Base-by-base conservation (phyloP, 129 eudicot genomes). In the Pulicaria dysenterica region DNA sequence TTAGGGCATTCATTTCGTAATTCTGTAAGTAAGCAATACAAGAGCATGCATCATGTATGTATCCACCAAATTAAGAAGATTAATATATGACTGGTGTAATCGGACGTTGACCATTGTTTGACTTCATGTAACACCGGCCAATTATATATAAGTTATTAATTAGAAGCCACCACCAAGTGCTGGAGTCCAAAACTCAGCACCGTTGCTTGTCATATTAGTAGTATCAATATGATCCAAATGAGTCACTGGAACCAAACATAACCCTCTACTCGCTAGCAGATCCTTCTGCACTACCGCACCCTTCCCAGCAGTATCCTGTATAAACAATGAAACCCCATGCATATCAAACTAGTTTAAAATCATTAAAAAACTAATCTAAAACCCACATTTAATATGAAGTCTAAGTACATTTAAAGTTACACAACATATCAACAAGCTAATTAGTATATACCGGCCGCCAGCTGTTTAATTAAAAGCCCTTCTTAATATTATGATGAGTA, bases 171-270 rank as follows among this genome's bases (percentile, higher is more conserved):
- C 91, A 13, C 90, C 90, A 13, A 83, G 87, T 36, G 90, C 85
- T 9, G 91, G 95, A 55, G 95, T 86, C 97, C 97, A 91, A 77
- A 85, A 91, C 47, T 91, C 92, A n/a, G 88, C 86, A 34, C 86
- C 95, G 73, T 60, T 88, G 58, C 72, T 87, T 12, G 73, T 90
- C 69, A 82, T 69, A 34, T 69, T 73, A 7, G 73, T 65, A n/a
- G 51, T 68, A 67, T 82, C 91, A 7, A 91, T 84, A 59, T 82
- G 92, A 55, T 85, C 86, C 7, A 86, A 75, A 75, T 87, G 85
- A 5, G 88, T 69, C 7, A 86, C 64, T 3, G 97, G 97, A 66
- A 91, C 97, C 86, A 91, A 73, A 75, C 97, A 88, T 75, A 91
- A 74, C 47, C 97, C 97, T 84, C 95, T 83, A 80, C 95, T 88